Conservation (phyloP, 2,329 filamentous ascomycete genomes). For the Exophiala sp. region DNA sequence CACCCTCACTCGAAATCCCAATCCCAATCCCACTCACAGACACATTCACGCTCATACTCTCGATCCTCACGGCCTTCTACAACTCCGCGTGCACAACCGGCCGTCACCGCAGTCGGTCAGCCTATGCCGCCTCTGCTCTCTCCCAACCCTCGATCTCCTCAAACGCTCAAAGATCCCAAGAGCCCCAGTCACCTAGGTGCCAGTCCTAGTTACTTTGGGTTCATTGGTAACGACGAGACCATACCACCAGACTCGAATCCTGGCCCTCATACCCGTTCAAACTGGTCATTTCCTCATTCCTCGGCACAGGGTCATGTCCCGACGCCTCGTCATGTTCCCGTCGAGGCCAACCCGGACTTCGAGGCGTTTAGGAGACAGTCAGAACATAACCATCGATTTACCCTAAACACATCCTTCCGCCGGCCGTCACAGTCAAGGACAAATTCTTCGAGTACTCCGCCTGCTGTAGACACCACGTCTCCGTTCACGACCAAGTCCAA, state of each 20-base stretch:
- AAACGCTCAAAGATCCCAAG: constrained; percentile 28
- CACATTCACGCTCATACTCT: constrained; percentile 26
- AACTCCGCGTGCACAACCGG: constrained; percentile 51
- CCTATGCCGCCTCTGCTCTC: constrained; percentile 49
- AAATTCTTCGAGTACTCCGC: constrained; percentile 10
- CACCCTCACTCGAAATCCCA: constrained; percentile 16
- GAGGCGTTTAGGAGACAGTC: constrained; percentile 70
- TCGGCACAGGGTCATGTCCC: constrained; percentile 63
- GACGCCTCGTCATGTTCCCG: constrained; percentile 62
- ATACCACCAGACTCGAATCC: constrained; percentile 58
- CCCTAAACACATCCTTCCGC: constrained; percentile 13
- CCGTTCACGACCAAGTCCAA: constrained; percentile 14
- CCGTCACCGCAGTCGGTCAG: constrained; percentile 52
- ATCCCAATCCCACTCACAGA: constrained; percentile 18
- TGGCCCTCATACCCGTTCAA: constrained; percentile 57
- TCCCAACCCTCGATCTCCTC: constrained; percentile 40
- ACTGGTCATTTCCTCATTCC: constrained; percentile 69
- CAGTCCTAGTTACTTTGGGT: constrained; percentile 85
- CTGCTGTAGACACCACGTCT: constrained; percentile 9
- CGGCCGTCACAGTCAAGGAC: constrained; percentile 20
- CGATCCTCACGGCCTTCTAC: constrained; percentile 31
- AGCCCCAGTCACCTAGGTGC: no score
- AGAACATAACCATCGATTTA: constrained; percentile 41
- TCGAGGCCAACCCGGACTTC: constrained; percentile 74
- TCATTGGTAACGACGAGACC: constrained; percentile 54